Evolutionary conservation across 2,329 filamentous ascomycete genomes (phyloP).

Genomic region (Curvularia spicifera): DNA sequence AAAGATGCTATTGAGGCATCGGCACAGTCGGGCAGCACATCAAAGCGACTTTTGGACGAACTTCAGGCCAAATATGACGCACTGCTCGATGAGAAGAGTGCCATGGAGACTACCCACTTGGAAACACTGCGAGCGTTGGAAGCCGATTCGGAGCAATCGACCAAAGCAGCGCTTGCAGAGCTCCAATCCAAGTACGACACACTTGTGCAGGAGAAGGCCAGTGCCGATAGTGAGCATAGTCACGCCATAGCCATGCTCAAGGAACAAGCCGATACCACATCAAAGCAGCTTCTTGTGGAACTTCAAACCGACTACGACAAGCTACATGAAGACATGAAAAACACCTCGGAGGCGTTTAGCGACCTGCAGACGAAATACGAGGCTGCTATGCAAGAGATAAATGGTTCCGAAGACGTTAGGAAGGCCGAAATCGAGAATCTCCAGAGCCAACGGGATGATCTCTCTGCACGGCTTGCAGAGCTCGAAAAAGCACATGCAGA

Average conservation of each 20-base stretch:
- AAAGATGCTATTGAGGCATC: slow-evolving; percentile 33
- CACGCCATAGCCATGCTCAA: background rate
- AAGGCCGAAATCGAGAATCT: slow-evolving; percentile 31
- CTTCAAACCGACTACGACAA: slow-evolving; percentile 25
- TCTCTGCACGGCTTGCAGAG: slow-evolving; percentile 31
- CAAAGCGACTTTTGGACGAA: slow-evolving; percentile 21
- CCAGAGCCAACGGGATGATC: slow-evolving; percentile 23
- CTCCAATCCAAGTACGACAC: slow-evolving; percentile 25
- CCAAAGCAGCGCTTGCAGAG: slow-evolving; percentile 8
- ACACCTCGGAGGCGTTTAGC: slow-evolving; percentile 8
- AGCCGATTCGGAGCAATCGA: slow-evolving; percentile 9
- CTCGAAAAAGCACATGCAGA: slow-evolving; percentile 32
- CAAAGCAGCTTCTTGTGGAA: slow-evolving; percentile 11
- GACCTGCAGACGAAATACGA: slow-evolving; percentile 25
- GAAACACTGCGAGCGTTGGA: slow-evolving; percentile 11
- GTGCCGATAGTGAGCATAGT: slow-evolving; percentile 4
- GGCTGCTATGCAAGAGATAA: slow-evolving; percentile 28
- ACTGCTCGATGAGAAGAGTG: slow-evolving; percentile 9
- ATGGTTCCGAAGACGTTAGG: slow-evolving; percentile 20
- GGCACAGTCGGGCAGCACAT: slow-evolving; percentile 30
- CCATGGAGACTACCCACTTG: slow-evolving; percentile 3
- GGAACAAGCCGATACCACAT: slow-evolving; percentile 5
- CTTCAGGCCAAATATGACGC: slow-evolving; percentile 24
- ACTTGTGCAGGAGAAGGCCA: slow-evolving; percentile 30
- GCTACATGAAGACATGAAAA: slow-evolving; percentile 11